Evolutionary conservation across 2,329 filamentous ascomycete genomes (phyloP).

Genomic region (Sarocladium brachiariae): DNA sequence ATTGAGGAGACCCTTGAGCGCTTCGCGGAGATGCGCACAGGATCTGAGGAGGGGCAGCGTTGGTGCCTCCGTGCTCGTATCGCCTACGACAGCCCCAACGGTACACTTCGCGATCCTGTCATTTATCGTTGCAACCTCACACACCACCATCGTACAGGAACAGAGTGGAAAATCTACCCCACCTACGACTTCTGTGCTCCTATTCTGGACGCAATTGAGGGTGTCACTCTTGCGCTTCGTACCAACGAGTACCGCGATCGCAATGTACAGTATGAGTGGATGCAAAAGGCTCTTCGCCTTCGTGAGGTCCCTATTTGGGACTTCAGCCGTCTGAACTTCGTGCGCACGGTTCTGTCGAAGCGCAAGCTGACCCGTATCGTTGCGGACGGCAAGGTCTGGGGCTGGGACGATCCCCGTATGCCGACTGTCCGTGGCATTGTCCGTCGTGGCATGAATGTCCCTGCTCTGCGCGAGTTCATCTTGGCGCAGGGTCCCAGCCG

Average conservation of each 20-base stretch:
- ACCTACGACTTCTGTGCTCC: slow-evolving; percentile 87
- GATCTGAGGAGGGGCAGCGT: slow-evolving; percentile 66
- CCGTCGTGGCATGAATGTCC: slow-evolving; percentile 70
- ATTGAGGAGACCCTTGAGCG: slow-evolving; percentile 79
- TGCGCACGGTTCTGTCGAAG: slow-evolving; percentile 76
- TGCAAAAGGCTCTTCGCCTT: slow-evolving; percentile 65
- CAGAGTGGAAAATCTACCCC: slow-evolving; percentile 87
- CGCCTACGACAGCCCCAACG: slow-evolving; percentile 85
- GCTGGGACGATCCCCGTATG: slow-evolving; percentile 85
- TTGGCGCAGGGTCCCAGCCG: slow-evolving; percentile 77
- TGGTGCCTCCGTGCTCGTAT: slow-evolving; percentile 97
- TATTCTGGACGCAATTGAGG: slow-evolving; percentile 72
- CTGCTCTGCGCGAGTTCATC: slow-evolving; percentile 76
- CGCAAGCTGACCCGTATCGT: slow-evolving; percentile 81
- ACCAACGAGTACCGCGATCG: slow-evolving; percentile 85
- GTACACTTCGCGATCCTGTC: slow-evolving; percentile 91
- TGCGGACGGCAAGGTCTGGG: slow-evolving; percentile 67
- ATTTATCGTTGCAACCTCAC: slow-evolving; percentile 80
- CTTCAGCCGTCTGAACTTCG: slow-evolving; percentile 78
- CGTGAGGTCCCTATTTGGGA: slow-evolving; percentile 80
- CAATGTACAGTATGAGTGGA: slow-evolving; percentile 83
- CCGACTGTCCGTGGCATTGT: slow-evolving; percentile 75
- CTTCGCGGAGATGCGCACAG: slow-evolving; percentile 91
- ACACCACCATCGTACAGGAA: slow-evolving; percentile 70
- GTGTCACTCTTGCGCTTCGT: slow-evolving; percentile 74